Conservation (phyloP, 2,329 filamentous ascomycete genomes). For the Diaporthe ilicicola region DNA sequence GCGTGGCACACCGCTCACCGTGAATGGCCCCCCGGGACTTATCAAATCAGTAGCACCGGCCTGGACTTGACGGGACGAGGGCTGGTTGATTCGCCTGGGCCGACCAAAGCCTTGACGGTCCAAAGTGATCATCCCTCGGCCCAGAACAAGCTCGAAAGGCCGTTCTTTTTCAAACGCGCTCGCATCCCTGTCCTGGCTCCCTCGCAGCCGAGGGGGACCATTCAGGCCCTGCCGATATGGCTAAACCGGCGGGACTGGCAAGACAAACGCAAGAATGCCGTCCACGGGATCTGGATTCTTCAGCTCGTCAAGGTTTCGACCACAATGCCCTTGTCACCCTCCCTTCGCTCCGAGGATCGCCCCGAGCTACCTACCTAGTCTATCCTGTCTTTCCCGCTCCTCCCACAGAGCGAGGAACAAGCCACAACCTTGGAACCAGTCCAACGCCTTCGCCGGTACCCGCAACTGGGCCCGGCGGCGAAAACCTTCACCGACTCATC, state of each 20-base stretch:
- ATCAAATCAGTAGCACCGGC: slow-evolving; percentile 17
- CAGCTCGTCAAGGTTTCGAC: slow-evolving; percentile 30
- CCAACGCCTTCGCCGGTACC: slow-evolving; percentile 10
- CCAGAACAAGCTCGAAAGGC: slow-evolving; percentile 21
- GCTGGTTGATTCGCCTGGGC: slow-evolving; percentile 14
- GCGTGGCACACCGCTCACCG: slow-evolving; percentile 26
- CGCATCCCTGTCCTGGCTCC: slow-evolving; percentile 18
- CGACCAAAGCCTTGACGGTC: background rate
- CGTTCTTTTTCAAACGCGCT: background rate
- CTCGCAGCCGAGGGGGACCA: background rate
- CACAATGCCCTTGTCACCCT: slow-evolving; percentile 13
- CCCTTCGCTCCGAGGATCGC: slow-evolving; percentile 23
- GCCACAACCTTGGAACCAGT: too few species aligned
- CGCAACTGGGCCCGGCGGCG: slow-evolving; percentile 20
- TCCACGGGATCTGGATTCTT: slow-evolving; percentile 26
- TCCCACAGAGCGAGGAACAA: background rate
- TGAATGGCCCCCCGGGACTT: slow-evolving; percentile 13
- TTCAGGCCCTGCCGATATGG: slow-evolving; percentile 1
- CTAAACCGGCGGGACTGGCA: slow-evolving; percentile 3
- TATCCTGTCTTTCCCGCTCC: background rate
- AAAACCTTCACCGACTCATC: slow-evolving; percentile 17
- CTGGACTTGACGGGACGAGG: background rate
- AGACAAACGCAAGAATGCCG: background rate
- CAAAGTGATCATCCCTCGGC: slow-evolving; percentile 10
- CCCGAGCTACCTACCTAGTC: slow-evolving; percentile 4